A percentile compares a stretch with the other conserved stretches of the same genome.
Evolutionary conservation across 139 green algal genomes (phyloP).

Genomic region (Ostreobium quekettii): DNA sequence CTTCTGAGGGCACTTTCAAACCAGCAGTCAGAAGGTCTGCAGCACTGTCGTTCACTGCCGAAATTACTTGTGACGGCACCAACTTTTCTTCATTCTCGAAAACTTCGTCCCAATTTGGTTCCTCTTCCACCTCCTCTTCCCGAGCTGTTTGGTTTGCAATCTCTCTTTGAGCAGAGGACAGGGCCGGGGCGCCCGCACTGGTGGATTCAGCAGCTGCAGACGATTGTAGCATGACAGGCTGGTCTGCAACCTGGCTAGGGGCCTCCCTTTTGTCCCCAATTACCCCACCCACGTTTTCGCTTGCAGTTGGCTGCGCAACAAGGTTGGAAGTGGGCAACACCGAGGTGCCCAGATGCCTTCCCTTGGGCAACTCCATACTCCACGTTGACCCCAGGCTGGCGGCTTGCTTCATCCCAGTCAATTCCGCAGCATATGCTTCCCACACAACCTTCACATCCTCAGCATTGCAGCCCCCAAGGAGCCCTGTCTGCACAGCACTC

Average conservation of each 20-base stretch:
- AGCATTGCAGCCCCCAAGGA: neutral
- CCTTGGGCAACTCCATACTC: neutral
- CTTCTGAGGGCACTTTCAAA: conserved; percentile 1
- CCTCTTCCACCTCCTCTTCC: neutral
- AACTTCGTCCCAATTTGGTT: conserved; percentile 7
- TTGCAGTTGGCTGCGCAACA: neutral
- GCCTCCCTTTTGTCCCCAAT: no score
- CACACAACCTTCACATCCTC: neutral
- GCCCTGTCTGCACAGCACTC: neutral
- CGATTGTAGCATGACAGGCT: no score
- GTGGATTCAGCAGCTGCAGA: no score
- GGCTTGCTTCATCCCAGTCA: neutral
- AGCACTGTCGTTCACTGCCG: neutral
- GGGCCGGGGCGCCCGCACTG: neutral
- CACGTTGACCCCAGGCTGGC: neutral
- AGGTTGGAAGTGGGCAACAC: neutral
- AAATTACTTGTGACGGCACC: conserved; percentile 1
- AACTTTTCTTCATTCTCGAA: conserved; percentile 14
- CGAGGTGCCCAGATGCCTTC: neutral
- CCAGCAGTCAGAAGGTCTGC: neutral
- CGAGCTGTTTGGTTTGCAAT: neutral
- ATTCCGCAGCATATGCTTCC: neutral
- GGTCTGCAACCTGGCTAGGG: no score
- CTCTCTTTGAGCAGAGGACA: neutral
- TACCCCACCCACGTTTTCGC: no score